These are phyloP conservation scores for Coemansia sp. DNA, from an alignment of 192 early-diverging fungal species.

Conservation along the genomic window DNA sequence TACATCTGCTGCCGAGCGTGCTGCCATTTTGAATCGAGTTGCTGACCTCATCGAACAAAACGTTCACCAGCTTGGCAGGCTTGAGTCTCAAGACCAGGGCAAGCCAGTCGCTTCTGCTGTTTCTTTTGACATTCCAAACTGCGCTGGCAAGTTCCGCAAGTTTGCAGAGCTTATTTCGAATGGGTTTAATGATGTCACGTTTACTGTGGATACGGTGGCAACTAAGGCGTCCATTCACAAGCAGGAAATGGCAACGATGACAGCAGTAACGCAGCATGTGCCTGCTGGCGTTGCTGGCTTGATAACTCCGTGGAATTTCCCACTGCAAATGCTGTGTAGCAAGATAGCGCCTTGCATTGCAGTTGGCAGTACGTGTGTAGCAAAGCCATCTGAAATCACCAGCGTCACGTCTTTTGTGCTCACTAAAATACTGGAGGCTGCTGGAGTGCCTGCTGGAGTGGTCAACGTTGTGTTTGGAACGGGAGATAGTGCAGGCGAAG, in stretches of 20 bases:
- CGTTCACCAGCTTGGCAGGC: conserved; percentile 47
- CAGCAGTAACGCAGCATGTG: conserved; percentile 57
- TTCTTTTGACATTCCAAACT: conserved; percentile 60
- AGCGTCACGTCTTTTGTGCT: conserved; percentile 64
- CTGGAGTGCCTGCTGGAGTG: conserved; percentile 76
- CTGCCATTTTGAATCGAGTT: conserved; percentile 58
- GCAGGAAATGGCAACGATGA: conserved; percentile 53
- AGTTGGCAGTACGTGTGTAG: conserved; percentile 69
- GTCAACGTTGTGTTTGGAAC: conserved; percentile 83
- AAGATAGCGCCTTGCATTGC: conserved; percentile 81
- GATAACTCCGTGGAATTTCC: conserved; percentile 80
- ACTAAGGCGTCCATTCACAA: conserved; percentile 37
- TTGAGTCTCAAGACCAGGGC: conserved; percentile 77
- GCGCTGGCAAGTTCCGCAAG: conserved; percentile 67
- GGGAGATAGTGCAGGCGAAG: conserved; percentile 64
- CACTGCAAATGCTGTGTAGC: conserved; percentile 70
- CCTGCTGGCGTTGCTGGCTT: conserved; percentile 74
- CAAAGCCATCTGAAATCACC: conserved; percentile 77
- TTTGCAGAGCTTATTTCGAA: conserved; percentile 71
- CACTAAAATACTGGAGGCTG: conserved; percentile 61
- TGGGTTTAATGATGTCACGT: conserved; percentile 52
- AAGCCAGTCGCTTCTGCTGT: conserved; percentile 64
- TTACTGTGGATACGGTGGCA: not conserved
- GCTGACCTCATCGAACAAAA: conserved; percentile 58
- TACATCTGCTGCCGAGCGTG: conserved; percentile 46